phyloP scores from a whole-genome alignment of 23 red algal genomes.

The Cyanidioschyzon merolae region DNA sequence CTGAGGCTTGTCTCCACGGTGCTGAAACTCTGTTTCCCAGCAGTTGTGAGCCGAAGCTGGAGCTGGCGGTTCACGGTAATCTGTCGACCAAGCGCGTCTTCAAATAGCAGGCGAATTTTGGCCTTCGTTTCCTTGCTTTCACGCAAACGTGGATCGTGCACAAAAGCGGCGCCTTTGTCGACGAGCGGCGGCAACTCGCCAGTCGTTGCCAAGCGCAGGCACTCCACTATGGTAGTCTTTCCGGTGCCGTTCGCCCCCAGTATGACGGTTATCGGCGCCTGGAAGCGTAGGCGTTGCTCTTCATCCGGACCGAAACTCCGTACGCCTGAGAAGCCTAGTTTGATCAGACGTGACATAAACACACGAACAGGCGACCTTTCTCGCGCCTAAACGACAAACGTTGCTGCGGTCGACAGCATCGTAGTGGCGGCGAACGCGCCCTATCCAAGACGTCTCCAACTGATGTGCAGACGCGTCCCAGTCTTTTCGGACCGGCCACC shows the following conservation, averaged over 20 bases:
- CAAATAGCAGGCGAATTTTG: constrained; percentile 94
- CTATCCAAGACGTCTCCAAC: too few relatives aligned
- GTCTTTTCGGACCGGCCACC: too few relatives aligned
- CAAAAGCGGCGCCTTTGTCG: constrained; percentile 81
- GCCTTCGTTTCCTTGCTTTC: constrained; percentile 78
- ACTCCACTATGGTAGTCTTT: constrained; percentile 96
- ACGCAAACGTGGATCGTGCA: constrained; percentile 73
- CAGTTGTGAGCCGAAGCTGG: constrained; percentile 34
- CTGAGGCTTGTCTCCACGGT: constrained; percentile 44
- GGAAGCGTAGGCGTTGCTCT: constrained; percentile 71
- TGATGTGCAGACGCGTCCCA: too few relatives aligned
- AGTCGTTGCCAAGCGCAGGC: constrained; percentile 85
- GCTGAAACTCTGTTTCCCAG: constrained; percentile 57
- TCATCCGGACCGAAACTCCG: constrained; percentile 66
- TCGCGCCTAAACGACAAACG: too few relatives aligned
- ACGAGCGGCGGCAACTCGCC: constrained; percentile 85
- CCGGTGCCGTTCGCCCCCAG: constrained; percentile 86
- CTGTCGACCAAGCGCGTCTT: constrained; percentile 40
- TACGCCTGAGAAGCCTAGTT: constrained; percentile 75
- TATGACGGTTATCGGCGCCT: constrained; percentile 90
- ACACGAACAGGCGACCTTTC: too few relatives aligned
- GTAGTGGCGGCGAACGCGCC: too few relatives aligned
- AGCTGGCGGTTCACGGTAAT: constrained; percentile 81
- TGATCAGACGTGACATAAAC: constrained; percentile 7
- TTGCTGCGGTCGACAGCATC: too few relatives aligned